Percentiles rank a stretch among this genome's conserved stretches.
Evolutionary conservation across 1,284 basidiomycete genomes (phyloP).

Genomic region (Heterobasidion irregulare): DNA sequence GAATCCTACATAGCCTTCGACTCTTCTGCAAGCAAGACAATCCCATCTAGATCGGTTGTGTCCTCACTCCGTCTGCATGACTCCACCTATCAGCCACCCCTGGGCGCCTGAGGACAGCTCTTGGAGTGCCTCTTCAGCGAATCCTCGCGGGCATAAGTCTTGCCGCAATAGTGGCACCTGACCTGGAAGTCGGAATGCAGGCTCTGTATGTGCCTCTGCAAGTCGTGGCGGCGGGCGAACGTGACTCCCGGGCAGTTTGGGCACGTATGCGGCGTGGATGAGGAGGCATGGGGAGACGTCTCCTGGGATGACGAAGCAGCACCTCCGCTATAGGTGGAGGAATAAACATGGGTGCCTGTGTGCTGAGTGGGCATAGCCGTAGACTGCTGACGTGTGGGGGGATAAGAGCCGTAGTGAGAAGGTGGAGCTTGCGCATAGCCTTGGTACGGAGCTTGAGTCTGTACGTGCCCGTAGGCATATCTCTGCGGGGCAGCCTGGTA

Average conservation of each 20-base stretch:
- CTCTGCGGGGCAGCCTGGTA: no score
- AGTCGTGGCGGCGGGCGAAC: constrained; percentile 70
- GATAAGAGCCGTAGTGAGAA: constrained; percentile 2
- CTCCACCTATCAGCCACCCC: background rate
- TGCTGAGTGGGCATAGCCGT: background rate
- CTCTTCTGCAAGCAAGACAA: no score
- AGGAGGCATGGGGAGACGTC: constrained; percentile 10
- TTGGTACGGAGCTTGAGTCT: background rate
- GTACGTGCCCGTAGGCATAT: no score
- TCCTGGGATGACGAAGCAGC: constrained; percentile 6
- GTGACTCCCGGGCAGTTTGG: constrained; percentile 58
- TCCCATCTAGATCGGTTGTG: no score
- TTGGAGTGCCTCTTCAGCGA: constrained; percentile 54
- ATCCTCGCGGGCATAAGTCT: constrained; percentile 62
- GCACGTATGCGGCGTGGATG: constrained; percentile 38
- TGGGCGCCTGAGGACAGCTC: constrained; percentile 25
- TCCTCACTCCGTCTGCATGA: background rate
- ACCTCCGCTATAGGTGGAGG: background rate
- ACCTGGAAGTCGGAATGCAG: constrained; percentile 58
- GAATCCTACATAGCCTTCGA: no score
- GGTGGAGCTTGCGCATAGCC: constrained; percentile 9
- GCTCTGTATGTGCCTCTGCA: constrained; percentile 72
- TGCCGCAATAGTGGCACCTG: constrained; percentile 59
- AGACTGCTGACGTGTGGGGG: background rate
- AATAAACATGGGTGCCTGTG: background rate